These are phyloP conservation scores for Verticillium dahliae DNA, from an alignment of 2,329 filamentous ascomycete species.

Conservation along the genomic window DNA sequence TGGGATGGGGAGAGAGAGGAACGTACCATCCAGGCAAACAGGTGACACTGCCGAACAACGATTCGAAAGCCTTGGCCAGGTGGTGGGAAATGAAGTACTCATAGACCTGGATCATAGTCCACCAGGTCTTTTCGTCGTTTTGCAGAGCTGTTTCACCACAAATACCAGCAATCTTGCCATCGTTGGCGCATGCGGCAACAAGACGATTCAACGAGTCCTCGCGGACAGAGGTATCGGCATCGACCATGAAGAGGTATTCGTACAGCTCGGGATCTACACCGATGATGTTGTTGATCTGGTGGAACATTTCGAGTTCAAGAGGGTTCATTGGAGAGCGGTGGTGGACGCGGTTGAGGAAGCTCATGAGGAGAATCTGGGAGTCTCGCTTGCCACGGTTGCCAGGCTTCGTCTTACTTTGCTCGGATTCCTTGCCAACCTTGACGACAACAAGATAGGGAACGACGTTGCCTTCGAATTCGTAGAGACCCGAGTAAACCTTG, in stretches of 20 bases:
- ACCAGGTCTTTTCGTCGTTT: constrained; percentile 93
- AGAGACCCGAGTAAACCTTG: constrained; percentile 96
- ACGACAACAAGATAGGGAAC: constrained; percentile 94
- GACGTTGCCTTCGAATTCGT: constrained; percentile 95
- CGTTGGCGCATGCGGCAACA: constrained; percentile 86
- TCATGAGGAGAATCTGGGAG: constrained; percentile 91
- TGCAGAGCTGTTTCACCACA: constrained; percentile 95
- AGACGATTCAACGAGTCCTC: constrained; percentile 90
- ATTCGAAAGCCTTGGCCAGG: constrained; percentile 94
- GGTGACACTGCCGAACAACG: constrained; percentile 93
- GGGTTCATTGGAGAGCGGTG: constrained; percentile 92
- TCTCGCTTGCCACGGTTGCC: constrained; percentile 98
- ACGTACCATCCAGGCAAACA: constrained; percentile 94
- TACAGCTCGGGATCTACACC: constrained; percentile 96
- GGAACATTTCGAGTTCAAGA: constrained; percentile 95
- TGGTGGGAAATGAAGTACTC: constrained; percentile 99
- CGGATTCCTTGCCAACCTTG: constrained; percentile 95
- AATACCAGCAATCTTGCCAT: constrained; percentile 93
- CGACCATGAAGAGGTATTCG: constrained; percentile 95
- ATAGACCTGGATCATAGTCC: constrained; percentile 99
- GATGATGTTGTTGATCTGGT: constrained; percentile 98
- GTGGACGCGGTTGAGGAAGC: constrained; percentile 96
- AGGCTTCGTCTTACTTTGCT: constrained; percentile 84
- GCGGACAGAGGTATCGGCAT: constrained; percentile 90
- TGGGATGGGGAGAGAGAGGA: not conserved